Conservation (phyloP, 768 basidiomycete genomes). For the Glaciozyma martinii region DNA sequence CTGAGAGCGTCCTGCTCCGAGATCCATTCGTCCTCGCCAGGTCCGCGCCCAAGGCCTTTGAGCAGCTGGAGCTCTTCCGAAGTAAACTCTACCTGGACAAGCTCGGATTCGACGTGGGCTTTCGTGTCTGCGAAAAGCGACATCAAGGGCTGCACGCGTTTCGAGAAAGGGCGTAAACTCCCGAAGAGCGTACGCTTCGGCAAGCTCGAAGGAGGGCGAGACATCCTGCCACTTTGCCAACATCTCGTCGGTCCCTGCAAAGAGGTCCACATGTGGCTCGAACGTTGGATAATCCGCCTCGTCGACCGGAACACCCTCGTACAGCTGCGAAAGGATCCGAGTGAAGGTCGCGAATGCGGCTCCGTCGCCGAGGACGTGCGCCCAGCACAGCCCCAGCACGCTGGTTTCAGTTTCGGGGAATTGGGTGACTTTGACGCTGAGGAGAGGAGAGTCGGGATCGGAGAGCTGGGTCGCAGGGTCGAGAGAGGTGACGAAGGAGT, state of each 20-base stretch:
- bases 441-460: background rate
- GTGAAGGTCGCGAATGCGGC: background rate
- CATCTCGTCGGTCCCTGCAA: background rate
- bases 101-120: background rate
- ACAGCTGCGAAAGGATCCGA: background rate
- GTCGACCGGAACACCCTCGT: background rate
- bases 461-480: background rate
- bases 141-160: background rate
- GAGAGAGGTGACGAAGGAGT: background rate
- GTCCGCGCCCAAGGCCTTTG: background rate
- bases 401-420: background rate
- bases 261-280: background rate
- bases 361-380: background rate
- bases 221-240: background rate
- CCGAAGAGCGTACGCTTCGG: background rate
- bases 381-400: background rate
- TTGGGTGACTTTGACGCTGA: background rate
- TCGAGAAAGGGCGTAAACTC: background rate
- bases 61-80: background rate
- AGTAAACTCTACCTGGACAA: background rate
- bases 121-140: background rate
- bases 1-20: background rate
- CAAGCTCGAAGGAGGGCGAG: background rate
- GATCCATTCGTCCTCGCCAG: background rate
- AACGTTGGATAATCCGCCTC: background rate